Evolutionary conservation across 2,329 filamentous ascomycete species (phyloP).

Genomic region (Aspergillus caelatus): DNA sequence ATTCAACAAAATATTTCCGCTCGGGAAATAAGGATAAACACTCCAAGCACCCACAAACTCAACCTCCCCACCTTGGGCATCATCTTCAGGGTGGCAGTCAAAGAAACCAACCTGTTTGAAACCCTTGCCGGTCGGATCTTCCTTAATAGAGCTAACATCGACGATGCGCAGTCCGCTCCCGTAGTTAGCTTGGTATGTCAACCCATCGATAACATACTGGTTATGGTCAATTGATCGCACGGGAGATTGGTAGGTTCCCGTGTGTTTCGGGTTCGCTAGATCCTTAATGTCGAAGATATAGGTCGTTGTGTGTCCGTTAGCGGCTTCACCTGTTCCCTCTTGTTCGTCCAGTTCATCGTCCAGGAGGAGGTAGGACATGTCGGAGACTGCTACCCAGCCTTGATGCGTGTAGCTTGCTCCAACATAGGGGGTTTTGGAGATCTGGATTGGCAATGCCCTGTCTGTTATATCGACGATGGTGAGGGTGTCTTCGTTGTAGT

Average conservation of each 20-base stretch:
- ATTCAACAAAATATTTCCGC: constrained; percentile 20
- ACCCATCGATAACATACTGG: constrained; percentile 23
- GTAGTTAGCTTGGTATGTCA: constrained; percentile 23
- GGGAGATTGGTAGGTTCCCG: constrained; percentile 22
- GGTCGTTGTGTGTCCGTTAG: constrained; percentile 25
- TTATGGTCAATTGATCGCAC: constrained; percentile 24
- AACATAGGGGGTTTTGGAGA: constrained; percentile 23
- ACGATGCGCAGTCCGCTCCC: constrained; percentile 23
- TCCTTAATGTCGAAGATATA: constrained; percentile 23
- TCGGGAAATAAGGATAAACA: constrained; percentile 22
- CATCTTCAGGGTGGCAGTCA: constrained; percentile 22
- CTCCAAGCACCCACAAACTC: constrained; percentile 23
- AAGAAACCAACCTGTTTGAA: constrained; percentile 23
- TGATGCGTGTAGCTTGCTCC: constrained; percentile 23
- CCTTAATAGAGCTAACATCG: constrained; percentile 17
- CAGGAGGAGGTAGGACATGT: constrained; percentile 21
- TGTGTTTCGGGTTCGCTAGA: constrained; percentile 18
- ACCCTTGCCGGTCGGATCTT: constrained; percentile 17
- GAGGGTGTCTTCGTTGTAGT: constrained; percentile 24
- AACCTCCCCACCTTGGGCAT: constrained; percentile 15
- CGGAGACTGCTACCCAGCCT: constrained; percentile 18
- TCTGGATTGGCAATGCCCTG: constrained; percentile 16
- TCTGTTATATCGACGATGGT: constrained; percentile 24
- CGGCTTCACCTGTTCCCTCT: constrained; percentile 17
- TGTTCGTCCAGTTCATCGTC: constrained; percentile 23